Conservation (phyloP, 2,329 filamentous ascomycete species). For the Thermothelomyces thermophilus region DNA sequence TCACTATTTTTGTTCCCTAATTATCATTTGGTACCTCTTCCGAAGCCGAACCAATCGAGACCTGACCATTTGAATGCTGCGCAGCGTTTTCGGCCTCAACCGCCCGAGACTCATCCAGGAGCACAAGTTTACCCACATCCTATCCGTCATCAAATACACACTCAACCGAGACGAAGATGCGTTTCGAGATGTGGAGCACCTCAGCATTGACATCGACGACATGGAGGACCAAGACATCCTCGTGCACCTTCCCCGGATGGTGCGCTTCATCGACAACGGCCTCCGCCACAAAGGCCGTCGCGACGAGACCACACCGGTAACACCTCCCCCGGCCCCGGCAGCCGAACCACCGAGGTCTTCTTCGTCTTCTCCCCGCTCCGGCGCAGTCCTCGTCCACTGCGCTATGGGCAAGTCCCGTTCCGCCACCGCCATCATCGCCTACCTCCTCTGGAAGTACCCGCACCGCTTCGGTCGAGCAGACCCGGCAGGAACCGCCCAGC, state of each 20-base stretch:
- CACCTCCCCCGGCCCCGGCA: too few species aligned
- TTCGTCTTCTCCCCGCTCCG: slow-evolving; percentile 18
- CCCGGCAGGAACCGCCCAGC: slow-evolving; percentile 36
- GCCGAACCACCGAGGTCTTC: too few species aligned
- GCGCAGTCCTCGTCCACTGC: slow-evolving; percentile 59
- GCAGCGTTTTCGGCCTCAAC: slow-evolving; percentile 71
- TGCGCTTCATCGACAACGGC: slow-evolving; percentile 76
- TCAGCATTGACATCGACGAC: slow-evolving; percentile 82
- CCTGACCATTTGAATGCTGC: too few species aligned
- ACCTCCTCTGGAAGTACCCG: slow-evolving; percentile 65
- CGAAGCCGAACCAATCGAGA: too few species aligned
- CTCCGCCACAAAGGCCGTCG: slow-evolving; percentile 44
- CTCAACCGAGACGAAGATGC: slow-evolving; percentile 41
- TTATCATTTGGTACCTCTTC: too few species aligned
- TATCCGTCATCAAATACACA: slow-evolving; percentile 62
- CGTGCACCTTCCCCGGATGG: slow-evolving; percentile 68
- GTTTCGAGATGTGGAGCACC: slow-evolving; percentile 54
- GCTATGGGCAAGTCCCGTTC: slow-evolving; percentile 96
- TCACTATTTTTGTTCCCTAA: too few species aligned
- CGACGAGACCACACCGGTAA: background rate
- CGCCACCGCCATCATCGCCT: slow-evolving; percentile 75
- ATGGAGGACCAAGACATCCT: slow-evolving; percentile 83
- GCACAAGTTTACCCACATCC: slow-evolving; percentile 77
- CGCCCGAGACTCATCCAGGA: slow-evolving; percentile 63
- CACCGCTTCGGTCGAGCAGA: slow-evolving; percentile 44